phyloP scores from a whole-genome alignment of 768 basidiomycete genomes.

The Paxillus involutus region DNA sequence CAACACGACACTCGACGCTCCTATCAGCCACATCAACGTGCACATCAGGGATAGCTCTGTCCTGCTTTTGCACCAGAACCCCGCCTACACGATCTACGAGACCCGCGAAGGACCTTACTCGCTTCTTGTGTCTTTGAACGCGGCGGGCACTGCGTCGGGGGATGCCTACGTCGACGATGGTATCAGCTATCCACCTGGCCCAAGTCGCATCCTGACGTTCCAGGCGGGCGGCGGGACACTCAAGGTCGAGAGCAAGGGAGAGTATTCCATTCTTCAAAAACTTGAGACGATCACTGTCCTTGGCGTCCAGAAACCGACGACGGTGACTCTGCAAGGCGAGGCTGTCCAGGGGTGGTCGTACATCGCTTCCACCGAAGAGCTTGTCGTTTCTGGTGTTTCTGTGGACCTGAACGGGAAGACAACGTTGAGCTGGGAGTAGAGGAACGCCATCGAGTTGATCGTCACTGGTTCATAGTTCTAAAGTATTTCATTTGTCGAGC shows the following conservation, averaged over 20 bases:
- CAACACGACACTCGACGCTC: constrained; percentile 57
- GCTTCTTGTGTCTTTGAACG: constrained; percentile 56
- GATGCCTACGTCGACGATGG: constrained; percentile 73
- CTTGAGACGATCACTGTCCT: constrained; percentile 58
- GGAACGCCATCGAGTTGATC: neutral
- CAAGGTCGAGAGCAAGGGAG: constrained; percentile 34
- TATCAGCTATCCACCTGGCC: constrained; percentile 56
- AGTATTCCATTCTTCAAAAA: constrained; percentile 37
- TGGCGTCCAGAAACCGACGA: constrained; percentile 46
- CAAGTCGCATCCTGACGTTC: constrained; percentile 48
- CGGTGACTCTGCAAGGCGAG: constrained; percentile 40
- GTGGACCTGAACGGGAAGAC: constrained; percentile 43
- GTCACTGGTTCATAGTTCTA: neutral
- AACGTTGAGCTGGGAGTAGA: constrained; percentile 35
- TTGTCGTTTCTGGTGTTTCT: constrained; percentile 39
- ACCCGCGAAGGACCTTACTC: constrained; percentile 62
- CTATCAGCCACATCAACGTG: constrained; percentile 74
- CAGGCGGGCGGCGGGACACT: constrained; percentile 35
- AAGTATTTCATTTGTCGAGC: neutral
- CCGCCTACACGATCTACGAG: constrained; percentile 68
- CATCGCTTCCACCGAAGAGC: constrained; percentile 34
- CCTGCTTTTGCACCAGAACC: constrained; percentile 59
- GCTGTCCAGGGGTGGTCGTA: constrained; percentile 40
- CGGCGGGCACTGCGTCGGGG: constrained; percentile 52
- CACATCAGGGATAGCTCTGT: constrained; percentile 72